A percentile compares a stretch with the other conserved stretches of the same genome.
These are phyloP conservation scores for Chlorella vulgaris DNA, from an alignment of 139 green algal species.

Conservation along the genomic window DNA sequence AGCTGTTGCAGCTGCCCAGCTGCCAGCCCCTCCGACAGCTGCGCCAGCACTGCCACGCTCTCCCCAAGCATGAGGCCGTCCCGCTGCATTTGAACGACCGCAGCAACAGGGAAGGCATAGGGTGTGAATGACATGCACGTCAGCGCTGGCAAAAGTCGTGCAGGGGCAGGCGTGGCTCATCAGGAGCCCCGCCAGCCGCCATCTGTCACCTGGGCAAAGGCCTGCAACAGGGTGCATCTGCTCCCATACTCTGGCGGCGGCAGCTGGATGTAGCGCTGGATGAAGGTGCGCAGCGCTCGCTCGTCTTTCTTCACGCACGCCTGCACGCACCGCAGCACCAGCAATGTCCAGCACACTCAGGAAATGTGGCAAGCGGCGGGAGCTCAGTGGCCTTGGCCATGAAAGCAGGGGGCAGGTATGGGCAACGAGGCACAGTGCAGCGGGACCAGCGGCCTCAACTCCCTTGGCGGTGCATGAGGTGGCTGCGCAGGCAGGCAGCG, in stretches of 20 bases:
- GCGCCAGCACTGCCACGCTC: neutral
- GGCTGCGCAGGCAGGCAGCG: neutral
- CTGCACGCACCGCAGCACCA: neutral
- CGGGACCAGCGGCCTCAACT: neutral
- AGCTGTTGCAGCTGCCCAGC: constrained; percentile 26
- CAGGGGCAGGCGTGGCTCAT: no score
- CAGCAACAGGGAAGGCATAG: no score
- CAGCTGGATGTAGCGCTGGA: constrained; percentile 78
- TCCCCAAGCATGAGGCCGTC: neutral
- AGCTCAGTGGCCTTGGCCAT: no score
- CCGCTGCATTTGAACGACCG: neutral
- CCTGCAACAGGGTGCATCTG: constrained; percentile 24
- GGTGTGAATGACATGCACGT: no score
- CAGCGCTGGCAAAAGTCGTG: no score
- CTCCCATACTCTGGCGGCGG: constrained; percentile 87
- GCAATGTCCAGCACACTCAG: neutral
- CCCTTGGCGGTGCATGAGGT: neutral
- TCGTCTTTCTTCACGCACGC: constrained; percentile 80
- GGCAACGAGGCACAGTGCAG: neutral
- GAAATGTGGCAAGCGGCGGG: neutral
- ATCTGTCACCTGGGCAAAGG: constrained; percentile 30
- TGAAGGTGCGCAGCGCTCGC: constrained; percentile 78
- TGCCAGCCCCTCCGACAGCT: constrained; percentile 18
- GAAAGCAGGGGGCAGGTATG: no score
- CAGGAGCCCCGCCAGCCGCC: no score